Conservation (phyloP, 2,329 filamentous ascomycete species). For the Diaporthe capsici region DNA sequence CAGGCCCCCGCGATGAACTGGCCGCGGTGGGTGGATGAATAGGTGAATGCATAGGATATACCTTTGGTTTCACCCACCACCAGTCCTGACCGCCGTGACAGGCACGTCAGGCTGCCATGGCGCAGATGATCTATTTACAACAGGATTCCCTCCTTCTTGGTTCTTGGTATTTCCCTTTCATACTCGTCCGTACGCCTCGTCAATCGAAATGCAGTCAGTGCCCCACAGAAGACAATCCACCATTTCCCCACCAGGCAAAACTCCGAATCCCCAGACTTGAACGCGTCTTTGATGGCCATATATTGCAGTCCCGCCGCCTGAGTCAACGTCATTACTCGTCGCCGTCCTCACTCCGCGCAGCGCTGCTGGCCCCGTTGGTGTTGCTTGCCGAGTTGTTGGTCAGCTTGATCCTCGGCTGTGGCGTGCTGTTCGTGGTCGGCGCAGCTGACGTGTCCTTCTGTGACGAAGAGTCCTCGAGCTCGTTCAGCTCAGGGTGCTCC, state of each 20-base stretch:
- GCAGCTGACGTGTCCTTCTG: constrained; percentile 59
- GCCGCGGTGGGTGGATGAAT: background rate
- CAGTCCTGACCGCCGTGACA: constrained; percentile 1
- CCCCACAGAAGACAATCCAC: constrained; percentile 12
- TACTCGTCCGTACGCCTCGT: constrained; percentile 39
- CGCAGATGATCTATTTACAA: constrained; percentile 33
- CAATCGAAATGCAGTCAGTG: constrained; percentile 39
- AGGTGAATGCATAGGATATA: constrained; percentile 14
- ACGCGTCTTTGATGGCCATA: constrained; percentile 3
- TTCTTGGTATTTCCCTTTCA: constrained; percentile 42
- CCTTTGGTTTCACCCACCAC: constrained; percentile 19
- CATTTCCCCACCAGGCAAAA: constrained; percentile 27
- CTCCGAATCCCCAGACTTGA: constrained; percentile 34
- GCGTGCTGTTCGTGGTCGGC: constrained; percentile 74
- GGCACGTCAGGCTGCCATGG: constrained; percentile 11
- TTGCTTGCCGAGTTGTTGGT: constrained; percentile 59
- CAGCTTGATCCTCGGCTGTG: constrained; percentile 81
- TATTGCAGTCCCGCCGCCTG: background rate
- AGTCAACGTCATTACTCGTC: constrained; percentile 35
- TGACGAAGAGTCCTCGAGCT: constrained; percentile 65
- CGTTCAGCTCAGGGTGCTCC: constrained; percentile 68
- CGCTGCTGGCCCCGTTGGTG: constrained; percentile 39
- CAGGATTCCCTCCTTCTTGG: constrained; percentile 36
- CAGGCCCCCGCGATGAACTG: background rate
- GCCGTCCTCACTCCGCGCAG: constrained; percentile 40